Evolutionary conservation across 2,329 filamentous ascomycete species (phyloP).

Genomic region (Aphanocladium album): DNA sequence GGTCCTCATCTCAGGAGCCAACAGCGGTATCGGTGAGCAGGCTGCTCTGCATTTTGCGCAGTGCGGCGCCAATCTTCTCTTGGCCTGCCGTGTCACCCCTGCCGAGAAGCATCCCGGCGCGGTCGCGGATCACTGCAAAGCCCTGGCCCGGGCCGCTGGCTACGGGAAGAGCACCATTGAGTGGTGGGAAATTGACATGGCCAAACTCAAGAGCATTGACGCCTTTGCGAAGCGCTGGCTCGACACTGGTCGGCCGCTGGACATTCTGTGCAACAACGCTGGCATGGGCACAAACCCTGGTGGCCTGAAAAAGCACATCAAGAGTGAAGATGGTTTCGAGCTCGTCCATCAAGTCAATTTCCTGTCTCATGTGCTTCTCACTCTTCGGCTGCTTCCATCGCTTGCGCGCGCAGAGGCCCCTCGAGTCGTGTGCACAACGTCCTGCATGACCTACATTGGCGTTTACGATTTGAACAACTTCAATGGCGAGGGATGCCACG

Average conservation of each 20-base stretch:
- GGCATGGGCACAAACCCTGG: conserved; percentile 19
- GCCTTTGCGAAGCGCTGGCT: conserved; percentile 24
- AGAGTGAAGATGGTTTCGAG: conserved; percentile 27
- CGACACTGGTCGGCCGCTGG: conserved; percentile 19
- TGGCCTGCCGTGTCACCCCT: conserved; percentile 22
- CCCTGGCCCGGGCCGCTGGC: conserved; percentile 8
- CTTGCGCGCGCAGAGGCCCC: conserved; percentile 20
- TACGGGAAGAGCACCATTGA: conserved; percentile 18
- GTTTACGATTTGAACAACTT: conserved; percentile 22
- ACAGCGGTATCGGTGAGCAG: conserved; percentile 24
- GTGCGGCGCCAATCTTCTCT: conserved; percentile 24
- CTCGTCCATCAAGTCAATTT: conserved; percentile 29
- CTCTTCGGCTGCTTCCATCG: conserved; percentile 23
- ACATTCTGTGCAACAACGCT: conserved; percentile 28
- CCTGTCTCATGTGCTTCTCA: conserved; percentile 26
- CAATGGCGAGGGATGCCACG: conserved; percentile 18
- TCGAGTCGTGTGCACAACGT: conserved; percentile 27
- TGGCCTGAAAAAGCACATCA: conserved; percentile 7
- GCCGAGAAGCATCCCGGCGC: conserved; percentile 20
- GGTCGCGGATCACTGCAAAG: conserved; percentile 21
- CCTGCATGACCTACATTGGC: conserved; percentile 25
- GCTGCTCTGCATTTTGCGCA: conserved; percentile 21
- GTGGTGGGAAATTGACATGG: conserved; percentile 25
- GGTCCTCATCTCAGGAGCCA: conserved; percentile 15
- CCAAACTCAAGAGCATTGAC: conserved; percentile 21